Percentiles rank a stretch among this genome's conserved stretches.
phyloP scores from a whole-genome alignment of 2,329 filamentous ascomycete genomes.

The Eutypella sp. region DNA sequence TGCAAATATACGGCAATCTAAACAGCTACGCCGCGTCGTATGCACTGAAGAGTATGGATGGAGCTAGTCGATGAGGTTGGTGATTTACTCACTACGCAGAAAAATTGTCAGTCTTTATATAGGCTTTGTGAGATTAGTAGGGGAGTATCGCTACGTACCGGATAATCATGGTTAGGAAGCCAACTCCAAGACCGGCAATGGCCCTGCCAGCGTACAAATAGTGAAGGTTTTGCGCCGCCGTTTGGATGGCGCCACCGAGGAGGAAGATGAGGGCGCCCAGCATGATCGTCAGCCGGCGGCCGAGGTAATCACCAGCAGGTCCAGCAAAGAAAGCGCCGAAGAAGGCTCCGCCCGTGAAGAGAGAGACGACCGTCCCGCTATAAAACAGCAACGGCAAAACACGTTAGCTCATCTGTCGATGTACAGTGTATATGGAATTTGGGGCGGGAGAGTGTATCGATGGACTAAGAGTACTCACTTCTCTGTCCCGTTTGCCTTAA shows the following conservation, averaged over 20 bases:
- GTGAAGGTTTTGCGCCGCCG: conserved; percentile 51
- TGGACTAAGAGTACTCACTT: too few species aligned
- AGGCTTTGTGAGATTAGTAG: conserved; percentile 37
- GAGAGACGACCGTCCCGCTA: conserved; percentile 66
- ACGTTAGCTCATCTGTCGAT: background rate
- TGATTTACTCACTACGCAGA: conserved; percentile 6
- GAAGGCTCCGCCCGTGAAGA: conserved; percentile 69
- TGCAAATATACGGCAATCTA: background rate
- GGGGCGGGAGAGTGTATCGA: too few species aligned
- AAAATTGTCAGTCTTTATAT: conserved; percentile 26
- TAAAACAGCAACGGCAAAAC: conserved; percentile 5
- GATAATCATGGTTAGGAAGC: conserved; percentile 37
- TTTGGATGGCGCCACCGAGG: conserved; percentile 69
- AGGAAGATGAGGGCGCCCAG: conserved; percentile 67
- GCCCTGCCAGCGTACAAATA: conserved; percentile 68
- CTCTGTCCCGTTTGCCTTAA: conserved; percentile 32
- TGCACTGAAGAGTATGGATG: too few species aligned
- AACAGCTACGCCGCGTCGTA: too few species aligned
- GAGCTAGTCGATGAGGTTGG: too few species aligned
- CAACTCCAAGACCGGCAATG: conserved; percentile 60
- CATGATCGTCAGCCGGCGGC: conserved; percentile 63
- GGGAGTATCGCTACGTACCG: conserved; percentile 22
- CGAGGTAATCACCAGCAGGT: conserved; percentile 51
- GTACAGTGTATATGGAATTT: too few species aligned
- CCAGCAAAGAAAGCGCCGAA: conserved; percentile 58